phyloP scores from a whole-genome alignment of 441 rosid species.

The Bocquillonia castaneifolia region DNA sequence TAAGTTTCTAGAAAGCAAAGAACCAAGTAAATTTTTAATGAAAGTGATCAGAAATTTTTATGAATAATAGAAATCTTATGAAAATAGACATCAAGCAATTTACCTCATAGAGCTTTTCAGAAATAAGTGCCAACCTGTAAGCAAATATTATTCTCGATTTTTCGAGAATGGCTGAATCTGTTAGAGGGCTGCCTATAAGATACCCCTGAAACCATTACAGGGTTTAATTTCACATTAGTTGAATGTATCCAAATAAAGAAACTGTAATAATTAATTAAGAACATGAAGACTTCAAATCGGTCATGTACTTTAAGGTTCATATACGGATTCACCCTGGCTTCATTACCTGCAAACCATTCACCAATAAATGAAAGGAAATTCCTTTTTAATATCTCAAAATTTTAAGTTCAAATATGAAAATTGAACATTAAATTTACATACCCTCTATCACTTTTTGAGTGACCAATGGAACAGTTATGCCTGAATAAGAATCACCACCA shows the following conservation, averaged over 20 bases:
- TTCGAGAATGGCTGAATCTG: slow-evolving; percentile 5
- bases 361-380: not conserved
- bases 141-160: slow-evolving; percentile 27
- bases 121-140: slow-evolving; percentile 27
- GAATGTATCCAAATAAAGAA: too few species aligned
- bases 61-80: too few species aligned
- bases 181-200: slow-evolving; percentile 27
- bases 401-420: not conserved
- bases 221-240: too few species aligned
- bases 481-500: slow-evolving; percentile 37
- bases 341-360: slow-evolving; percentile 6
- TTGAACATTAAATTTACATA: not conserved
- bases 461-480: slow-evolving; percentile 22
- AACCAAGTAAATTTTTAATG: too few species aligned
- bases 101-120: slow-evolving; percentile 31
- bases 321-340: not conserved
- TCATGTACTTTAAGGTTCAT: slow-evolving; percentile 4
- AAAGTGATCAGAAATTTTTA: too few species aligned
- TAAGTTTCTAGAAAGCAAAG: slow-evolving; percentile 20
- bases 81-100: not conserved
- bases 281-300: not conserved
- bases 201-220: slow-evolving; percentile 20
- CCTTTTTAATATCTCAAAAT: not conserved
- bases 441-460: slow-evolving; percentile 25
- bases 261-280: not conserved